Evolutionary conservation across 441 rosid genomes (phyloP), one percentile per base, ranked within the genome.

Genomic region (Populus trichocarpa): DNA sequence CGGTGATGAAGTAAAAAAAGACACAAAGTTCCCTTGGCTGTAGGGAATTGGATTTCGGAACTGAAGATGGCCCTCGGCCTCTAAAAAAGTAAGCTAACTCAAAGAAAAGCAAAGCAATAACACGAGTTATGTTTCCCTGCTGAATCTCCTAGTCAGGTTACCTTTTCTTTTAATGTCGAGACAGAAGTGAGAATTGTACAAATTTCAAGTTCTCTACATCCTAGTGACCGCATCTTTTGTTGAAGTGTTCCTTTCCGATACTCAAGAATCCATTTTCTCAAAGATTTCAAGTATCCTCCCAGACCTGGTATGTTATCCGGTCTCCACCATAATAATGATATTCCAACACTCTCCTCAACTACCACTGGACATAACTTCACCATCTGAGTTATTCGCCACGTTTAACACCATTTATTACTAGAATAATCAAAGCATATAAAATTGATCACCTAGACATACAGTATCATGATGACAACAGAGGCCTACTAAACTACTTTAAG

Each of bases 1-100:
- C 42, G 2, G 42, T 38, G 11, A 9, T 38, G 42, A 2, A 9
- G 3, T 38, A 2, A 2, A 9, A 8, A 8, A 38, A 38, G 42
- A 38, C 35, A 33, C 7, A 1, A 5, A 6, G 71, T 76, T 83
- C 80, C 86, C 84, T 75, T 20, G 38, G n/a, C 71, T 22, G n/a
- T 12, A n/a, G 83, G 90, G 81, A 75, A 87, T 53, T 68, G 32
- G 79, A 72, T 8, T 38, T 35, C 71, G 64, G 42, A 80, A 23
- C 69, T 66, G 32, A 73, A 76, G 76, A 66, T 75, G 75, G 71
- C 59, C 18, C 63, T 68, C 74, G 67, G 38, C 65, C 68, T 73
- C 25, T 38, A 9, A 20, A 32, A 72, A 75, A 72, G 69, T 63
- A 76, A 66, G 82, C 76, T 67, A 38, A 78, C 53, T 70, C 70